Evolutionary conservation across 2,329 filamentous ascomycete genomes (phyloP), one percentile per base, ranked within the genome.

Genomic region (Talaromyces sp.): DNA sequence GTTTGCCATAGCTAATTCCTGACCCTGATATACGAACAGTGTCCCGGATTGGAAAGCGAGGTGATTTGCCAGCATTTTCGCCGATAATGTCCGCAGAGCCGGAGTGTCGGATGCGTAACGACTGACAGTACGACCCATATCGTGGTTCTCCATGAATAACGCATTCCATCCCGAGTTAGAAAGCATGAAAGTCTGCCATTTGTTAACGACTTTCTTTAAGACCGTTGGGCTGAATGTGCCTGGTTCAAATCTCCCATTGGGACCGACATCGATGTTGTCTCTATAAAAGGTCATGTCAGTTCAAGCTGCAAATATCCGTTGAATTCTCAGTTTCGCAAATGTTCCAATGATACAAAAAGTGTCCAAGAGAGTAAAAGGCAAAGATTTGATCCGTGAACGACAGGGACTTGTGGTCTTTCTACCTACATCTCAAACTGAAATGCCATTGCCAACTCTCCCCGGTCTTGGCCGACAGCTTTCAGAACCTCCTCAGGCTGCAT

Each of bases 111-210:
- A 72, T 10, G 73, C 75, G 28, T 62, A 63, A 9, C 63, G 57
- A 3, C 59, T 62, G 13, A 65, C 60, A 1, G 54, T 57, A 17
- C 63, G 79, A 3, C 79, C 76, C 63, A 84, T 81, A 65, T 86
- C 84, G 69, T 86, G 83, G 67, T 84, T 85, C 67, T 86, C 83
- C 19, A 84, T 75, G 65, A 82, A 85, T 17, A 84, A 69, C 0
- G 82, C 81, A 62, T 82, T 84, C 83, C 84, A 86, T 17, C 81
- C 83, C 51, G 80, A 72, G 31, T 78, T 75, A 53, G 77, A 75
- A 72, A 83, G 57, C 73, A 83, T 79, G 13, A 41, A 13, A 5
- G 17, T 41, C 28, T 54, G 52, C 52, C 52, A 54, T 43, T 43
- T 43, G 1, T 43, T 22, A 15, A 22, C 25, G 40, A 43, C 21